Evolutionary conservation across 1,284 basidiomycete species (phyloP).

Genomic region (Tylopilus orsonianus): DNA sequence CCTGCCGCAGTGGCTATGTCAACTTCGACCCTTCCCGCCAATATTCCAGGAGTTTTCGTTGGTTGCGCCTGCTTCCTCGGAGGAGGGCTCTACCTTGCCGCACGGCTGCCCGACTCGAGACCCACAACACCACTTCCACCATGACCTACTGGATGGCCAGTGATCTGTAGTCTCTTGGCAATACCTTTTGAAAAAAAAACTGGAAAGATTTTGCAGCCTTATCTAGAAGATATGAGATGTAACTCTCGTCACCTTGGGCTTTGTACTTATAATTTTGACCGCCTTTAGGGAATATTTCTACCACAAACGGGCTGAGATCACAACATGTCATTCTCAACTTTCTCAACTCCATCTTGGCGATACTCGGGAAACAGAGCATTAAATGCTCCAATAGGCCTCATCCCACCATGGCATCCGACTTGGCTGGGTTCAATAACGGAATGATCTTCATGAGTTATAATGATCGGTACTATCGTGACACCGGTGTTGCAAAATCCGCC

Average conservation of each 20-base stretch:
- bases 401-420: conserved; percentile 26
- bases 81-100: conserved; percentile 12
- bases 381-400: conserved; percentile 27
- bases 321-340: conserved; percentile 29
- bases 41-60: too few relatives aligned
- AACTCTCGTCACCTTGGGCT: neutral
- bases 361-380: conserved; percentile 32
- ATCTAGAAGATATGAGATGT: conserved; percentile 42
- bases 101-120: conserved; percentile 3
- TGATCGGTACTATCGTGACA: too few relatives aligned
- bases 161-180: conserved; percentile 41
- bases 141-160: conserved; percentile 33
- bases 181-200: conserved; percentile 38
- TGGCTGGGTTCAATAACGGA: conserved; percentile 26
- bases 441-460: conserved; percentile 23
- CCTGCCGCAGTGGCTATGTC: too few relatives aligned
- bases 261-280: neutral
- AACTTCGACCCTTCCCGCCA: too few relatives aligned
- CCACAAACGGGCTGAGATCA: conserved; percentile 21
- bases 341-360: conserved; percentile 12
- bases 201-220: conserved; percentile 48
- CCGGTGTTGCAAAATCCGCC: too few relatives aligned
- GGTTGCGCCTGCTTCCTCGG: conserved; percentile 13
- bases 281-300: conserved; percentile 24
- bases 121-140: conserved; percentile 28